Evolutionary conservation across 495 filamentous ascomycete genomes (phyloP).

Genomic region (Cudoniella acicularis): DNA sequence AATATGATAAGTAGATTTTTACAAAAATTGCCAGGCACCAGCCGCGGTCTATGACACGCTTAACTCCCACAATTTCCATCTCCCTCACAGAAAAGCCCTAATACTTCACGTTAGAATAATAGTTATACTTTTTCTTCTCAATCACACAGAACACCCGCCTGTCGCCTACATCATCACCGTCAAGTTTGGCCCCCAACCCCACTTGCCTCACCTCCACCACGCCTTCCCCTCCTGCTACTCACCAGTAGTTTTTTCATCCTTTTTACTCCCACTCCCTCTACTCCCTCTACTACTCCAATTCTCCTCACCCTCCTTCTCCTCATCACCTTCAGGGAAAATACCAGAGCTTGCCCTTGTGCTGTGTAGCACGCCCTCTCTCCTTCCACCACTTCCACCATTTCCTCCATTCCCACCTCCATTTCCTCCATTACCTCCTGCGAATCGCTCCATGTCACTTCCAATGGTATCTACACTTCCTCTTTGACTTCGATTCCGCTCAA

Average conservation of each 20-base stretch:
- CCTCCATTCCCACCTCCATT: slow-evolving; percentile 29
- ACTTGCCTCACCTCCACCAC: background rate
- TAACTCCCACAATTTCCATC: too few relatives aligned
- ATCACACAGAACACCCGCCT: too few relatives aligned
- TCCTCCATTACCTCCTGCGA: slow-evolving; percentile 31
- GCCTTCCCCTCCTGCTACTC: background rate
- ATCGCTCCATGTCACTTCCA: slow-evolving; percentile 31
- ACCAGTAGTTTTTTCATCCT: background rate
- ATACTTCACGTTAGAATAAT: too few relatives aligned
- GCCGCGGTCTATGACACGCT: too few relatives aligned
- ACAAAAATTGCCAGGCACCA: too few relatives aligned
- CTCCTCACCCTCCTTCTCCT: slow-evolving; percentile 1
- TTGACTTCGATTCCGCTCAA: slow-evolving; percentile 33
- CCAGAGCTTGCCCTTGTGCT: slow-evolving; percentile 5
- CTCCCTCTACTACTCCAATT: background rate
- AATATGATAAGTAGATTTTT: too few relatives aligned
- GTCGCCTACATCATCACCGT: too few relatives aligned
- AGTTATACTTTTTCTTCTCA: too few relatives aligned
- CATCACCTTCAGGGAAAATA: slow-evolving; percentile 4
- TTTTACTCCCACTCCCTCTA: background rate
- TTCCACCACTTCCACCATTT: slow-evolving; percentile 36
- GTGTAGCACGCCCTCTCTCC: slow-evolving; percentile 14
- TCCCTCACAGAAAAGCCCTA: too few relatives aligned
- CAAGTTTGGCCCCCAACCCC: too few relatives aligned
- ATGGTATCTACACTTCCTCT: slow-evolving; percentile 40